These are phyloP conservation scores for Kurtzmaniella natalensis DNA, from an alignment of 1,139 yeast species.

Conservation along the genomic window DNA sequence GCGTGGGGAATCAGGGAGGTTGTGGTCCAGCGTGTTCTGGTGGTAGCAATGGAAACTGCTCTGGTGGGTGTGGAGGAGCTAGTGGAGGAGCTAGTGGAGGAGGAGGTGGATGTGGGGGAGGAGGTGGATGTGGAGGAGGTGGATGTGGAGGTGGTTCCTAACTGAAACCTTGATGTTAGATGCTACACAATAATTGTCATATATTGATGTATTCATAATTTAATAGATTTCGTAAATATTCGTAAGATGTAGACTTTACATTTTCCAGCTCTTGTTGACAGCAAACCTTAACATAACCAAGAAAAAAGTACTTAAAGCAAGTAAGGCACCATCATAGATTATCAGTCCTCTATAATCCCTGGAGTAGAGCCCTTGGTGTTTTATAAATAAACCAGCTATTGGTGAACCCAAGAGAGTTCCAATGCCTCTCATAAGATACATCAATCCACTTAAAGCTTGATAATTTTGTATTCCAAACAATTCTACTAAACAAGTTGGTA, in stretches of 20 bases:
- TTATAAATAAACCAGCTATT: conserved; percentile 26
- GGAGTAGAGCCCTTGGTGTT: conserved; percentile 12
- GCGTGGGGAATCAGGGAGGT: too few species aligned
- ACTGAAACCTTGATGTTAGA: conserved; percentile 12
- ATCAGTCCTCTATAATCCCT: conserved; percentile 20
- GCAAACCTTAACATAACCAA: conserved; percentile 6
- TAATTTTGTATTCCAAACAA: conserved; percentile 32
- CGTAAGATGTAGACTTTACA: too few species aligned
- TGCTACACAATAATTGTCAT: too few species aligned
- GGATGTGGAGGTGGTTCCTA: conserved; percentile 9
- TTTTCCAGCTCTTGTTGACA: not conserved
- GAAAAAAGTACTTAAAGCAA: conserved; percentile 17
- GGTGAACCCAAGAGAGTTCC: conserved; percentile 32
- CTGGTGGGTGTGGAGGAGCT: not conserved
- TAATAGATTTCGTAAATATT: conserved; percentile 8
- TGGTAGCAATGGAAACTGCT: too few species aligned
- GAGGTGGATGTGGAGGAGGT: not conserved
- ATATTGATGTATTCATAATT: conserved; percentile 17
- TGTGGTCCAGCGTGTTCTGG: too few species aligned
- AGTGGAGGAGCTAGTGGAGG: not conserved
- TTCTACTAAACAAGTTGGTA: conserved; percentile 37
- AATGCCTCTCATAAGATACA: conserved; percentile 28
- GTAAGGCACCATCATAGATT: conserved; percentile 22
- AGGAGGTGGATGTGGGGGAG: not conserved
- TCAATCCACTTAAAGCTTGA: conserved; percentile 21